A percentile compares a stretch with the other conserved stretches of the same genome.
These are phyloP conservation scores for Tolypocladium album DNA, from an alignment of 2,329 filamentous ascomycete genomes.

Conservation along the genomic window DNA sequence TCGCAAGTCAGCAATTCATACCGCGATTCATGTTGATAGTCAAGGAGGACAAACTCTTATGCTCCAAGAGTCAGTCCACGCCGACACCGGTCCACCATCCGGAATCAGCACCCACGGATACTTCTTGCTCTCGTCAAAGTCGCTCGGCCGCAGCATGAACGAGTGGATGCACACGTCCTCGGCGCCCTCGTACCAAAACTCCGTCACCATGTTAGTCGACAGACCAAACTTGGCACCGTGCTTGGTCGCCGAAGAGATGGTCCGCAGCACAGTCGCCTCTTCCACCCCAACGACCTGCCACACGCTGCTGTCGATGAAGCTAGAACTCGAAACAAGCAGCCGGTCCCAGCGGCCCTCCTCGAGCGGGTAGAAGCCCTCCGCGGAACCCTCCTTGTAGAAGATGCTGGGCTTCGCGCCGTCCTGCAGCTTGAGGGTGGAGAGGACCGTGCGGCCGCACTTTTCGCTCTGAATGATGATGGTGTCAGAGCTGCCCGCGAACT, in stretches of 20 bases:
- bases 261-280: not conserved
- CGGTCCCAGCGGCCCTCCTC: constrained; percentile 12
- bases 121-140: constrained; percentile 22
- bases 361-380: constrained; percentile 16
- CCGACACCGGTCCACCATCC: constrained; percentile 29
- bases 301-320: not conserved
- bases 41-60: constrained; percentile 21
- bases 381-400: constrained; percentile 16
- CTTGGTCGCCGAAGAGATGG: not conserved
- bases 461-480: constrained; percentile 22
- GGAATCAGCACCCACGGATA: constrained; percentile 27
- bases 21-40: no score
- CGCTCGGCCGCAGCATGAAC: constrained; percentile 26
- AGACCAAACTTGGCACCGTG: not conserved
- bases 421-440: constrained; percentile 22
- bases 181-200: constrained; percentile 28
- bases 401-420: constrained; percentile 13
- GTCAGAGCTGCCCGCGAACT: constrained; percentile 21
- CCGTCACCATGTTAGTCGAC: constrained; percentile 22
- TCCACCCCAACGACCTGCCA: not conserved
- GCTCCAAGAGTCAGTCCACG: constrained; percentile 44
- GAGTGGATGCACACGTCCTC: constrained; percentile 24
- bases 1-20: not conserved
- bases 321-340: not conserved
- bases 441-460: constrained; percentile 18